These are phyloP conservation scores for Thalassiosira delicatula DNA, from an alignment of 352 stramenopile genomes.

Conservation along the genomic window DNA sequence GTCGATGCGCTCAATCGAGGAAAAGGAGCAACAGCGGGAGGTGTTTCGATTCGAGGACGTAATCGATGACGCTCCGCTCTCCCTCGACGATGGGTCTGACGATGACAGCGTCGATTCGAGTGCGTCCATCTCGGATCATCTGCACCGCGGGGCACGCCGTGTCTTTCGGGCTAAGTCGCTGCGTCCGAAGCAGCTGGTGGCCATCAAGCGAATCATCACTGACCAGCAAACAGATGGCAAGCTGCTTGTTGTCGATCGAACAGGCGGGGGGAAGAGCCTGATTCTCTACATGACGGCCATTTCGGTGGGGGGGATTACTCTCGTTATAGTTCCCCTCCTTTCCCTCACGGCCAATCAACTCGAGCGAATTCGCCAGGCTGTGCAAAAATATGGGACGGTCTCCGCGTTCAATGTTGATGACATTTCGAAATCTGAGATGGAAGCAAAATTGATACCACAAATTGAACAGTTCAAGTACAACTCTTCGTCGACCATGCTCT, in stretches of 20 bases:
- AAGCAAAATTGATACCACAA: neutral
- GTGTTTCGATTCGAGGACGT: neutral
- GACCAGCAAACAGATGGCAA: neutral
- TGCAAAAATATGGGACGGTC: neutral
- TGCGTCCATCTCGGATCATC: neutral
- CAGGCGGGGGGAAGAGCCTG: slow-evolving; percentile 1
- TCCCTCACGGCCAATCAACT: slow-evolving; percentile 13
- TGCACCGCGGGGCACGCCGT: neutral
- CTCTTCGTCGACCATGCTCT: slow-evolving; percentile 5
- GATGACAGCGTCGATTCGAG: neutral
- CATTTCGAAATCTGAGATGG: neutral
- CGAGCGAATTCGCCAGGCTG: neutral
- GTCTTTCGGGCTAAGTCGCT: neutral
- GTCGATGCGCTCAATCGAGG: no score
- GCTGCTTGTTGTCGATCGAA: neutral
- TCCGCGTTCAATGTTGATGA: slow-evolving; percentile 21
- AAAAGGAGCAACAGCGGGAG: neutral
- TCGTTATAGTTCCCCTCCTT: slow-evolving; percentile 21
- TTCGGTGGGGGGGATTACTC: neutral
- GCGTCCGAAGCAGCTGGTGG: neutral
- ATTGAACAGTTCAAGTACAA: neutral
- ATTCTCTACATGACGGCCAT: neutral
- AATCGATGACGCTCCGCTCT: neutral
- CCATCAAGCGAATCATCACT: neutral
- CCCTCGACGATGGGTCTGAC: neutral